Conservation (phyloP, 768 basidiomycete species). For the Tylopilus vinaceipallidus region DNA sequence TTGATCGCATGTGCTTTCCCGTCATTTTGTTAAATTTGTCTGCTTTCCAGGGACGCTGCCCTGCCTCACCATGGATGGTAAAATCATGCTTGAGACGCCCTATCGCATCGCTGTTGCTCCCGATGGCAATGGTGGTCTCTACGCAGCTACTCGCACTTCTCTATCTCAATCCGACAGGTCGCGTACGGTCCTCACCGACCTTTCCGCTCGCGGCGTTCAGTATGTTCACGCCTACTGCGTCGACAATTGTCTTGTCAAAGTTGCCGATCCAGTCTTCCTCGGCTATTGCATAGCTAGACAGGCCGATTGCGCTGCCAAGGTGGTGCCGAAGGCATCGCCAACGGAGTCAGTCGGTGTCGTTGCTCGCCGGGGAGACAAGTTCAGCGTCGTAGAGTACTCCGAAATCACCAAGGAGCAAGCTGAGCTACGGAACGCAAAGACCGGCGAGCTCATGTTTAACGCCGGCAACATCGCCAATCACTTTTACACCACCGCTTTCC, state of each 20-base stretch:
- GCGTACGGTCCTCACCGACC: constrained; percentile 80
- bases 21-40: background rate
- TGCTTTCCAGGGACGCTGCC: constrained; percentile 78
- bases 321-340: constrained; percentile 85
- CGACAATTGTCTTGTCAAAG: constrained; percentile 97
- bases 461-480: constrained; percentile 98
- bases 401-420: constrained; percentile 90
- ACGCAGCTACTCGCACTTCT: constrained; percentile 86
- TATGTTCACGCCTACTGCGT: constrained; percentile 97
- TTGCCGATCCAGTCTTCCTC: constrained; percentile 96
- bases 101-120: constrained; percentile 91
- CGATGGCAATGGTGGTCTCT: constrained; percentile 96
- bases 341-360: constrained; percentile 95
- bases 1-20: background rate
- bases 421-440: constrained; percentile 62
- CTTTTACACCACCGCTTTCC: constrained; percentile 89
- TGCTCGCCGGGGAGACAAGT: constrained; percentile 78
- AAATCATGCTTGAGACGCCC: constrained; percentile 79
- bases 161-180: constrained; percentile 57
- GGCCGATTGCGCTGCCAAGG: constrained; percentile 93
- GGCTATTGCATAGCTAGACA: constrained; percentile 89
- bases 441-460: constrained; percentile 82
- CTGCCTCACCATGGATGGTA: constrained; percentile 91
- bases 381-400: constrained; percentile 95
- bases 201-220: constrained; percentile 68